Conservation (phyloP, 495 filamentous ascomycete species). For the Xylona heveae region DNA sequence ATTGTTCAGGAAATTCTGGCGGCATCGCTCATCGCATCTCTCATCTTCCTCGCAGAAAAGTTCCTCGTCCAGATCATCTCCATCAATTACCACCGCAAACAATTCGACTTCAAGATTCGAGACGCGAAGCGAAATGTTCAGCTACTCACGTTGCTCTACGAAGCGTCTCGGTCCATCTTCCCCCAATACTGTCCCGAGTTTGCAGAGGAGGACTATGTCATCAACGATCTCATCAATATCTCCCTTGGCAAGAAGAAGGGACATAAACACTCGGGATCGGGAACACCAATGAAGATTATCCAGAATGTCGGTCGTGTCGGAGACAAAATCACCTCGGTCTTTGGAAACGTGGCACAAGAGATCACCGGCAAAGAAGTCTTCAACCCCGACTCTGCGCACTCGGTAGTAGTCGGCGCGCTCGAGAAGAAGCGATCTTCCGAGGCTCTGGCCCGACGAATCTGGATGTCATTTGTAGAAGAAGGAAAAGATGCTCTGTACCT, state of each 20-base stretch:
- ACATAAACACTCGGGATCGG: conserved; percentile 30
- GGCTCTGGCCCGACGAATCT: conserved; percentile 75
- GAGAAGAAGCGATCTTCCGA: conserved; percentile 66
- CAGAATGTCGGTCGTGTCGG: conserved; percentile 61
- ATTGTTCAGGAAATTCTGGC: conserved; percentile 54
- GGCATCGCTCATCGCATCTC: conserved; percentile 50
- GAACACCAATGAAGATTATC: conserved; percentile 58
- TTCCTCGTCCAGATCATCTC: conserved; percentile 77
- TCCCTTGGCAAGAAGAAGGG: conserved; percentile 21
- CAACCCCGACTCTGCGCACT: conserved; percentile 73
- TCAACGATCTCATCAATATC: conserved; percentile 67
- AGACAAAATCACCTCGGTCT: conserved; percentile 74
- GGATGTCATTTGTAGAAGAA: conserved; percentile 96
- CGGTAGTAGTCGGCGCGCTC: conserved; percentile 69
- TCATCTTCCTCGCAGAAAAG: conserved; percentile 66
- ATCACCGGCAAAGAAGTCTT: conserved; percentile 90
- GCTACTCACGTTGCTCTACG: conserved; percentile 66
- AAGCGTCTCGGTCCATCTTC: conserved; percentile 70
- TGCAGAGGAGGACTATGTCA: conserved; percentile 71
- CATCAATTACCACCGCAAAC: conserved; percentile 84
- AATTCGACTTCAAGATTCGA: conserved; percentile 73
- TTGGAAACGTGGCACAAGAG: conserved; percentile 87
- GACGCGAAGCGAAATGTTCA: conserved; percentile 68
- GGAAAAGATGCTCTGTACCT: conserved; percentile 55
- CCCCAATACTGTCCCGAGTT: conserved; percentile 86